Evolutionary conservation across 257 asterid species (phyloP).

Genomic region (Scutellaria minor): DNA sequence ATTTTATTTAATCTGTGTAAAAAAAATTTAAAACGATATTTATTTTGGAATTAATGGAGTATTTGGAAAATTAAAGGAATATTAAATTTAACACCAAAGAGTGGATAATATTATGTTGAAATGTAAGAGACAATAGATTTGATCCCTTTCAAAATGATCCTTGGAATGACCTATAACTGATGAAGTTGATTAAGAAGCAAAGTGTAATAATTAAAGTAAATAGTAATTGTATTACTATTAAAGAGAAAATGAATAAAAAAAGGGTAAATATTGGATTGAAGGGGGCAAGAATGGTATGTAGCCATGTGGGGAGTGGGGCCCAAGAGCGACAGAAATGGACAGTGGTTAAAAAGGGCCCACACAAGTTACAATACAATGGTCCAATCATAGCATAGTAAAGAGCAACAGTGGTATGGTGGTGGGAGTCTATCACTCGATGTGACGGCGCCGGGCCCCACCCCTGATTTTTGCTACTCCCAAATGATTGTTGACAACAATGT

Average conservation of each 20-base stretch:
- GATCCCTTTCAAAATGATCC: no score
- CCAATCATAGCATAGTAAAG: slow-evolving; percentile 37
- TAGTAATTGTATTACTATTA: neutral
- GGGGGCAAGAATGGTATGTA: slow-evolving; percentile 35
- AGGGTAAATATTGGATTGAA: no score
- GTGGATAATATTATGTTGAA: no score
- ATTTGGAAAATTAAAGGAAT: no score
- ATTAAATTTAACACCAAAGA: no score
- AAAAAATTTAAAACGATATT: no score
- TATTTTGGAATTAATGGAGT: no score
- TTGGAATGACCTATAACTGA: neutral
- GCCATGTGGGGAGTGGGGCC: slow-evolving; percentile 50
- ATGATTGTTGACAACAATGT: slow-evolving; percentile 43
- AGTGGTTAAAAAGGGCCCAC: slow-evolving; percentile 35
- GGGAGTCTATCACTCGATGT: slow-evolving; percentile 46
- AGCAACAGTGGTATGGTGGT: slow-evolving; percentile 38
- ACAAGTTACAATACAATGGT: slow-evolving; percentile 33
- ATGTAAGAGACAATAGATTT: no score
- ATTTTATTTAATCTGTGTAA: no score
- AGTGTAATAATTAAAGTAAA: slow-evolving; percentile 1
- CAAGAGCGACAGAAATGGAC: slow-evolving; percentile 37
- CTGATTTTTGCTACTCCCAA: slow-evolving; percentile 36
- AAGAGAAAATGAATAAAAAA: neutral
- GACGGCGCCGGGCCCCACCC: slow-evolving; percentile 45
- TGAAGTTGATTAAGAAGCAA: neutral